Conservation (phyloP, 352 stramenopile species). For the Phytophthora pisi region DNA sequence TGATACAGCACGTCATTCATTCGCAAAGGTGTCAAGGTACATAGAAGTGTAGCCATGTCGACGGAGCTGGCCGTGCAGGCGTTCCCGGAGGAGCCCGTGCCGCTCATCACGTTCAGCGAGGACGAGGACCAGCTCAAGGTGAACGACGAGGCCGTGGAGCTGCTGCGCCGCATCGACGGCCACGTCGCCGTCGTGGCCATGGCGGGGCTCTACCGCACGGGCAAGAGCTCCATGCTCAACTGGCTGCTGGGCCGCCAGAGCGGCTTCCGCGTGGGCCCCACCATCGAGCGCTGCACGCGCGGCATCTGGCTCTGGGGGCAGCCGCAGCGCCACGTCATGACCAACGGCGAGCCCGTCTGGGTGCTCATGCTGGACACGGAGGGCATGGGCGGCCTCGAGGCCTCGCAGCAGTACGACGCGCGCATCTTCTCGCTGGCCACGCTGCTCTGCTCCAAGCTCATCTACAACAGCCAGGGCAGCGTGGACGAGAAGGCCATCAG, state of each 20-base stretch:
- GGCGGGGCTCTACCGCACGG: slow-evolving; percentile 75
- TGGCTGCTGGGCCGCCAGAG: slow-evolving; percentile 53
- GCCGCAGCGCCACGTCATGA: slow-evolving; percentile 62
- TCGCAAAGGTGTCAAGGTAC: neutral
- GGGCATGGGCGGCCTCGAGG: slow-evolving; percentile 84
- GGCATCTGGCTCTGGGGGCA: slow-evolving; percentile 89
- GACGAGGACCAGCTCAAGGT: slow-evolving; percentile 82
- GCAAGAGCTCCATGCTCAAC: slow-evolving; percentile 82
- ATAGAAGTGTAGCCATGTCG: slow-evolving; percentile 32
- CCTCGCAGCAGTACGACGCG: slow-evolving; percentile 85
- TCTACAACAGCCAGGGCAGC: slow-evolving; percentile 89
- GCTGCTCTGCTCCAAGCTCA: slow-evolving; percentile 85
- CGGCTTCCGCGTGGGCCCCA: slow-evolving; percentile 83
- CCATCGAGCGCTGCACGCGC: slow-evolving; percentile 83
- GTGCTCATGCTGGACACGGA: slow-evolving; percentile 90
- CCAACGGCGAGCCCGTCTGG: slow-evolving; percentile 71
- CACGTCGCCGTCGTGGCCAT: slow-evolving; percentile 73
- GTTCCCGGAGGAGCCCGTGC: slow-evolving; percentile 81
- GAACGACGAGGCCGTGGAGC: slow-evolving; percentile 73
- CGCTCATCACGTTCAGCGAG: slow-evolving; percentile 88
- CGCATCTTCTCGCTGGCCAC: slow-evolving; percentile 88
- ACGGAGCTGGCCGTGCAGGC: slow-evolving; percentile 33
- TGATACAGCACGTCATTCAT: slow-evolving; percentile 8
- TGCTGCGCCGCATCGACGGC: slow-evolving; percentile 72
- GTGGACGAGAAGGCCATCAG: slow-evolving; percentile 88